Percentiles rank a stretch among this genome's conserved stretches.
Conservation (phyloP, 345 rosid genomes). For the Citrus hindsii region DNA sequence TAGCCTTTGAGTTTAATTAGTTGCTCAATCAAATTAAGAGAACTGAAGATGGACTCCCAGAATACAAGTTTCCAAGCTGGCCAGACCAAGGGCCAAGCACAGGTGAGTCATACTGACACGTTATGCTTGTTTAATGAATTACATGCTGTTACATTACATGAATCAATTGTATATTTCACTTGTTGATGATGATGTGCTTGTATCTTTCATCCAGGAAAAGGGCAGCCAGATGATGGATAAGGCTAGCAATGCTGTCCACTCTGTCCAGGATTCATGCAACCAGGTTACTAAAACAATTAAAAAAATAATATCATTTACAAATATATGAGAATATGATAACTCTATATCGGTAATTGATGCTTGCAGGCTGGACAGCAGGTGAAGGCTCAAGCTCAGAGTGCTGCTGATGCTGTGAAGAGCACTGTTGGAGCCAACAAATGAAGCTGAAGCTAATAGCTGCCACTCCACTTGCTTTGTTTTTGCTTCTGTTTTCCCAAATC, state of each 20-base stretch:
- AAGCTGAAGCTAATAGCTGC: neutral
- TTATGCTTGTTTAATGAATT: no score
- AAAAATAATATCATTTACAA: no score
- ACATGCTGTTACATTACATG: no score
- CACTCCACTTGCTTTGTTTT: neutral
- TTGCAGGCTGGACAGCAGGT: constrained; percentile 32
- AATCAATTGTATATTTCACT: no score
- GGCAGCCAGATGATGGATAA: constrained; percentile 16
- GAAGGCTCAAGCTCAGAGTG: constrained; percentile 27
- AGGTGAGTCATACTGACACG: neutral
- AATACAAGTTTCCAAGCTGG: constrained; percentile 22
- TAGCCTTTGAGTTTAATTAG: neutral
- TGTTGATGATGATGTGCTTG: no score
- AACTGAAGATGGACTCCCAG: neutral
- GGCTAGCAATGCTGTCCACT: constrained; percentile 14
- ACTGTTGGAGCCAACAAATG: constrained; percentile 26
- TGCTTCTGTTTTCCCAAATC: neutral
- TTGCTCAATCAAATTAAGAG: neutral
- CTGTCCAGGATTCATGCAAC: constrained; percentile 24
- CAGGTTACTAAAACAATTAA: constrained; percentile 7
- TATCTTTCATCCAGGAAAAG: constrained; percentile 23
- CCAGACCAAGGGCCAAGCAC: constrained; percentile 30
- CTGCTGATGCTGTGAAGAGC: constrained; percentile 28
- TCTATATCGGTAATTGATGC: no score
- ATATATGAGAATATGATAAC: no score